Evolutionary conservation across 768 basidiomycete species (phyloP), one percentile per base, ranked within the genome.

Genomic region (Jaapia argillacea): DNA sequence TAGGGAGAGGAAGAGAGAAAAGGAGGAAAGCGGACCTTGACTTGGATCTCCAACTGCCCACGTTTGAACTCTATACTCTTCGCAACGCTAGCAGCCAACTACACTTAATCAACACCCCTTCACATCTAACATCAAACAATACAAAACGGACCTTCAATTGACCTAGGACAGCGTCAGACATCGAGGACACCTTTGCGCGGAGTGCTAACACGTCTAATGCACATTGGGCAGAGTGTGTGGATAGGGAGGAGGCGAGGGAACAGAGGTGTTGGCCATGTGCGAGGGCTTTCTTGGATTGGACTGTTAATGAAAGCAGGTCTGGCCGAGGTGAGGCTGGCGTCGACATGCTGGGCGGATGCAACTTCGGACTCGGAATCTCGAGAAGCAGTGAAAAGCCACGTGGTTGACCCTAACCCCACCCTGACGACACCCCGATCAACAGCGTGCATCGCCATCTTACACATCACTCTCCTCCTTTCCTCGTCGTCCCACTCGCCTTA

Each of bases 241-340:
- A 76, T 18, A 80, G 61, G 1, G 59, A 53, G 52, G 82, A 77
- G 2, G 87, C 84, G 26, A 67, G 70, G 1, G 74, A 74, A 54
- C 88, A 90, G 4, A 90, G 70, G 40, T 79, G 72, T 63, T 88
- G 73, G 1, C 85, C 87, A 28, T 81, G 75, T 48, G 85, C 79
- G 2, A 91, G 71, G 0, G 85, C 87, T 53, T 84, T 85, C 69
- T 88, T 84, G 2, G 87, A 88, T 53, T 85, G 81, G 1, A 83
- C 65, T 7, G 86, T 83, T 6, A 91, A 75, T 20, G 83, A 77
- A 25, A 85, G 73, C 18, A 89, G 75, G 47, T 83, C 76, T 3
- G 81, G 72, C 43, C 76, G 74, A 12, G 7, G 13, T 10, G 28
- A 16, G 10, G 28, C 10, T 16, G 28, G 28, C 28, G 28, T 33